phyloP scores from a whole-genome alignment of 192 early-diverging fungal species.

The Coemansia sp. region DNA sequence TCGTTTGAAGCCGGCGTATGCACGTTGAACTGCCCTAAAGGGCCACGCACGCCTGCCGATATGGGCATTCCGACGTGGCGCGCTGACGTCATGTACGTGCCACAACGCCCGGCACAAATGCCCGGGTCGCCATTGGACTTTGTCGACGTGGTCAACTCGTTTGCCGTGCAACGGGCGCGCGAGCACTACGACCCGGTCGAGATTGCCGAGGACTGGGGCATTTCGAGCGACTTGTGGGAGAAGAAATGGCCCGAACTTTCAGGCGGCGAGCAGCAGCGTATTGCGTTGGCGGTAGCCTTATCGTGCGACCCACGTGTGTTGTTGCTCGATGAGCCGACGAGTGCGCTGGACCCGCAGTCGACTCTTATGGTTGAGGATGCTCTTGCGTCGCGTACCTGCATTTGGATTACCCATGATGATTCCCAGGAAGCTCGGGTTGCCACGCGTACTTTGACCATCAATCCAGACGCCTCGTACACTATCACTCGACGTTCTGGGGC shows the following conservation, averaged over 20 bases:
- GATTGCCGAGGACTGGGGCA: conserved; percentile 66
- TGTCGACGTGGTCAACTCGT: conserved; percentile 56
- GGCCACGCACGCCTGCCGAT: conserved; percentile 43
- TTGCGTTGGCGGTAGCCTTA: conserved; percentile 75
- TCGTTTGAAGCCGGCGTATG: conserved; percentile 61
- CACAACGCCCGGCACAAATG: conserved; percentile 70
- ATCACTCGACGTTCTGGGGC: neutral
- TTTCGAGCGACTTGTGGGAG: conserved; percentile 66
- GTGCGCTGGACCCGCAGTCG: conserved; percentile 74
- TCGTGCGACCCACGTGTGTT: conserved; percentile 72
- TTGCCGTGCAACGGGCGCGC: conserved; percentile 48
- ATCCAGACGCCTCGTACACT: conserved; percentile 28
- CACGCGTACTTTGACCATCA: conserved; percentile 33
- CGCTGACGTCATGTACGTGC: conserved; percentile 80
- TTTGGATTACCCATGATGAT: conserved; percentile 81
- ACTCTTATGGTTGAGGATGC: conserved; percentile 70
- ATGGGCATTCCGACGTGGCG: conserved; percentile 72
- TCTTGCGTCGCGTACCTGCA: conserved; percentile 59
- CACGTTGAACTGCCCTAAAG: conserved; percentile 35
- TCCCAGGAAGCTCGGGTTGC: conserved; percentile 62
- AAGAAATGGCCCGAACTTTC: conserved; percentile 75
- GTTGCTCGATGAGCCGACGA: conserved; percentile 86
- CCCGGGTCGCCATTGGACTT: conserved; percentile 73
- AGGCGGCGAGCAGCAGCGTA: conserved; percentile 84
- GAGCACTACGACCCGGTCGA: conserved; percentile 59